Evolutionary conservation across 176 grass and related monocot genomes (phyloP).

Genomic region (Carex kokanica): DNA sequence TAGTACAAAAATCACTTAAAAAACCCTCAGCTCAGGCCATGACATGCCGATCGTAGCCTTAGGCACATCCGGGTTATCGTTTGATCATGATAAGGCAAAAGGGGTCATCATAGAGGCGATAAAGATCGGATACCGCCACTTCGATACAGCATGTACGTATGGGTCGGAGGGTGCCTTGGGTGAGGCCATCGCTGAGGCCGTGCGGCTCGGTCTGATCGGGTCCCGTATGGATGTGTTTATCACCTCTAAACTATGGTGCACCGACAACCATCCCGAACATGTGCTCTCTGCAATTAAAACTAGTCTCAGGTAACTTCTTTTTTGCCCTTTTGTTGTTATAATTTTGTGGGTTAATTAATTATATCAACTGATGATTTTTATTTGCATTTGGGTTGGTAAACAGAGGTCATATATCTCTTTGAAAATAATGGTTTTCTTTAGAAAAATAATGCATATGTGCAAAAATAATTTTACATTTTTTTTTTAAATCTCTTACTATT

Average conservation of each 20-base stretch:
- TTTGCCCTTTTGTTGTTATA: background rate
- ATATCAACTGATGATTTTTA: background rate
- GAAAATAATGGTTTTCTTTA: too few species aligned
- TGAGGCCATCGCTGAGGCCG: constrained; percentile 28
- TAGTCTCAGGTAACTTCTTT: constrained; percentile 34
- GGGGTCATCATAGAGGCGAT: constrained; percentile 38
- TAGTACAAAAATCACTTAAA: constrained; percentile 10
- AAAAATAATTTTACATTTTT: too few species aligned
- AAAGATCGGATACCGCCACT: constrained; percentile 52
- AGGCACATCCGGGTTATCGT: constrained; percentile 30
- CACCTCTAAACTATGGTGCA: constrained; percentile 62
- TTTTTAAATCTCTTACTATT: background rate
- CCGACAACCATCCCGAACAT: constrained; percentile 39
- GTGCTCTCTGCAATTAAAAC: constrained; percentile 42
- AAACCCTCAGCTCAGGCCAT: constrained; percentile 23
- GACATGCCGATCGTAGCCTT: background rate
- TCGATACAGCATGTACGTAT: constrained; percentile 47
- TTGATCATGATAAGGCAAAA: background rate
- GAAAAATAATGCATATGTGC: too few species aligned
- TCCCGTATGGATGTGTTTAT: constrained; percentile 51
- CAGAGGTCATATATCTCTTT: background rate
- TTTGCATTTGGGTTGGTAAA: background rate
- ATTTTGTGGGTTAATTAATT: background rate
- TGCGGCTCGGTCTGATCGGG: constrained; percentile 22
- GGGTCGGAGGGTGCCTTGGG: constrained; percentile 34